phyloP scores from a whole-genome alignment of 805 yeast genomes.

The Lachancea kluyveri region DNA sequence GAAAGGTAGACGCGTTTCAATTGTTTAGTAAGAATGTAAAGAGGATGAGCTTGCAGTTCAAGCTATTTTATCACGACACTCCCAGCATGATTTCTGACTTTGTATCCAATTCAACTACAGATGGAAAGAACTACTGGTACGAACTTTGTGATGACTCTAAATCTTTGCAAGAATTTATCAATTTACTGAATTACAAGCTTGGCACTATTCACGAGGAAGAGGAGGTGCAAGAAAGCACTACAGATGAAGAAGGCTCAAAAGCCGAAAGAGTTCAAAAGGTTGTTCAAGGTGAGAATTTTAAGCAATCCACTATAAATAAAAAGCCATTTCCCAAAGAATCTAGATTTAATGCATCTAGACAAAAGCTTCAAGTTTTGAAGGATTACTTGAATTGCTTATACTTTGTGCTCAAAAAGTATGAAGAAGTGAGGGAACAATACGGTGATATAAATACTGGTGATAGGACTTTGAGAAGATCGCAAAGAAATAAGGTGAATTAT shows the following conservation, averaged over 20 bases:
- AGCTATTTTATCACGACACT: slow-evolving; percentile 25
- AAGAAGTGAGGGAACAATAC: slow-evolving; percentile 58
- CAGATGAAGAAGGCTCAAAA: slow-evolving; percentile 7
- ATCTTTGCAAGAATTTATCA: slow-evolving; percentile 20
- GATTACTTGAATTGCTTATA: slow-evolving; percentile 18
- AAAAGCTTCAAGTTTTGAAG: slow-evolving; percentile 14
- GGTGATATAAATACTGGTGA: slow-evolving; percentile 23
- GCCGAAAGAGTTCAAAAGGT: too few species aligned
- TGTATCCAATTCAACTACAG: slow-evolving; percentile 7
- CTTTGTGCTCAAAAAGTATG: slow-evolving; percentile 53
- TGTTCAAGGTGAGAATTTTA: too few species aligned
- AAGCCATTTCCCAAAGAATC: slow-evolving; percentile 21
- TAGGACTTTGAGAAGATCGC: slow-evolving; percentile 25
- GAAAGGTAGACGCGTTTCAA: slow-evolving; percentile 18
- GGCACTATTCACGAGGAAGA: slow-evolving; percentile 3
- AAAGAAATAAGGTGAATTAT: slow-evolving; percentile 19
- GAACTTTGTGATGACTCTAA: slow-evolving; percentile 24
- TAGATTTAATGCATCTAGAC: slow-evolving; percentile 20
- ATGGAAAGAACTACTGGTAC: slow-evolving; percentile 23
- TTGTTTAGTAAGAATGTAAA: slow-evolving; percentile 22
- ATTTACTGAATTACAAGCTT: slow-evolving; percentile 18
- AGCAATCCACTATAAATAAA: slow-evolving; percentile 5
- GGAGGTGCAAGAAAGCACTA: slow-evolving; percentile 2
- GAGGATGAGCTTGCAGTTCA: slow-evolving; percentile 19
- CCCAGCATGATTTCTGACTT: slow-evolving; percentile 18